Base-by-base conservation (phyloP, 129 eudicot species). In the Centaurea solstitialis region DNA sequence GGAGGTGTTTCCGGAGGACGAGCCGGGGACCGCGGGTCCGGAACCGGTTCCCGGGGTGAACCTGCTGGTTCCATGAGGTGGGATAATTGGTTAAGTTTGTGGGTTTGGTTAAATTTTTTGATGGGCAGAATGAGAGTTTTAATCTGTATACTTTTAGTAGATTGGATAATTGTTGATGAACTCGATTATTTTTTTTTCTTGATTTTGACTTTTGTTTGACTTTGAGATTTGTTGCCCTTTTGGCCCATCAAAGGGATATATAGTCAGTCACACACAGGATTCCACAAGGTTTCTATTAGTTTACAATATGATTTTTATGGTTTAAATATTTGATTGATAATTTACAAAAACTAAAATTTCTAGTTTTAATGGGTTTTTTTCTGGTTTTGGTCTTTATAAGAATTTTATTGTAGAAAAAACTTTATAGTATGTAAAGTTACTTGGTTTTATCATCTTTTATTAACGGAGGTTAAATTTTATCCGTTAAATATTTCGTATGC, bases 1-100 rank as follows among this genome's bases (percentile, higher is more conserved):
- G 9, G 94, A 92, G 90, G 90, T 88, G 24, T 90, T 88, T 74
- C 88, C 94, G 15, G 81, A 81, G 26, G 78, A 84, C 20, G 91
- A 88, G 77, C 53, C 80, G 84, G 86, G 80, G 70, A 28, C 87
- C 24, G 35, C 43, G 66, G 88, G 72, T n/a, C 78, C 81, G 77
- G 82, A 77, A 17, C 80, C 85, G 38, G 72, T 77, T 57, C 86
- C 83, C 11, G 90, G 87, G 30, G 90, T 84, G 50, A 89, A 73
- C 20, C 39, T 77, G 17, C 33, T 88, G 50, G 87, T 88, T 74
- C 84, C 83, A 0, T 79, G 83, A 40, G 73, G 90, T 70, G 87
- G 82, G 86, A 64, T 83, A 74, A 70, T 7, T 41, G 33, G 71
- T 35, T 67, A 69, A 68, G 75, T 50, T 28, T 68, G 39, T 28